Evolutionary conservation across 352 stramenopile genomes (phyloP).

Genomic region (Phytophthora constricta): DNA sequence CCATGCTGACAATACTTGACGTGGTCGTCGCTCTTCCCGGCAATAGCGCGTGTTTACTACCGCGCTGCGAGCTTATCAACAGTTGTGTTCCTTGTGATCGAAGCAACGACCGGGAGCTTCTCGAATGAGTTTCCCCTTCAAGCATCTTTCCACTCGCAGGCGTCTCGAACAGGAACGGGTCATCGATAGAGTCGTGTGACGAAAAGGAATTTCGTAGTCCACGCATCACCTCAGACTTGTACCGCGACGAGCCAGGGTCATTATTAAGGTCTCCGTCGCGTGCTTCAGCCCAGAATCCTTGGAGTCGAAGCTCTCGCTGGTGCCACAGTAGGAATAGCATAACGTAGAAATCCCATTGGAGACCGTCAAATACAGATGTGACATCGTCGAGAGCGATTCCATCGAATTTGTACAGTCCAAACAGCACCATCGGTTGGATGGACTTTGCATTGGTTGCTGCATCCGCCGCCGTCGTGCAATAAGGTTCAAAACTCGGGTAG

Average conservation of each 20-base stretch:
- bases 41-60: slow-evolving; percentile 18
- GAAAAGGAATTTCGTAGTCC: slow-evolving; percentile 57
- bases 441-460: slow-evolving; percentile 56
- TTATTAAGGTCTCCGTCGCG: slow-evolving; percentile 21
- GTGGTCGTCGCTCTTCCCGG: slow-evolving; percentile 31
- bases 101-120: slow-evolving; percentile 15
- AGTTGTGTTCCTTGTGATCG: slow-evolving; percentile 7
- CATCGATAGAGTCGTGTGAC: slow-evolving; percentile 80
- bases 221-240: slow-evolving; percentile 53
- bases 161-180: slow-evolving; percentile 55
- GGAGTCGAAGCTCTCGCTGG: slow-evolving; percentile 75
- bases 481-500: slow-evolving; percentile 84
- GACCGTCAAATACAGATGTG: slow-evolving; percentile 62
- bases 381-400: slow-evolving; percentile 60
- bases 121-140: slow-evolving; percentile 1
- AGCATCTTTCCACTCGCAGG: slow-evolving; percentile 26
- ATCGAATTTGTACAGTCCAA: slow-evolving; percentile 90
- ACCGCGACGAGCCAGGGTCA: slow-evolving; percentile 42
- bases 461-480: slow-evolving; percentile 50
- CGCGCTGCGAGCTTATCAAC: slow-evolving; percentile 30
- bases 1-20: slow-evolving; percentile 33
- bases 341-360: slow-evolving; percentile 89
- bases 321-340: slow-evolving; percentile 84
- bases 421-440: slow-evolving; percentile 81
- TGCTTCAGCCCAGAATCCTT: slow-evolving; percentile 75